phyloP scores from a whole-genome alignment of 176 grass and related monocot species.

The Carex cristatella region DNA sequence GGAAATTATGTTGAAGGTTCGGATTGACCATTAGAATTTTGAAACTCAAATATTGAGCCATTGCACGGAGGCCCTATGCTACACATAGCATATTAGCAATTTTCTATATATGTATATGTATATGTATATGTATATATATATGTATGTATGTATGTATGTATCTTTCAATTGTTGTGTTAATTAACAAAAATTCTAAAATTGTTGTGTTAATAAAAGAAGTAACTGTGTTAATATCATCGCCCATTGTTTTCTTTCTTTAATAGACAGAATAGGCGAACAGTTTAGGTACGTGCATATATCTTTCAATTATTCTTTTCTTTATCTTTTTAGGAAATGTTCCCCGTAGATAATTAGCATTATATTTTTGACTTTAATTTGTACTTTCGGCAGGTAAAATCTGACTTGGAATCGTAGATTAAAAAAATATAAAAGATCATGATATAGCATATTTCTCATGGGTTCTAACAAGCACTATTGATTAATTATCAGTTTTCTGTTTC shows the following conservation, averaged over 20 bases:
- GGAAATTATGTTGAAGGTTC: too few species aligned
- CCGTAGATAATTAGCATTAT: neutral
- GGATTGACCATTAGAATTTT: too few species aligned
- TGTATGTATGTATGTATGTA: too few species aligned
- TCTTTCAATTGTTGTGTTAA: too few species aligned
- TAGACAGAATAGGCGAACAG: neutral
- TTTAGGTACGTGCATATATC: neutral
- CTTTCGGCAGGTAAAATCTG: slow-evolving; percentile 7
- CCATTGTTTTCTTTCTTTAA: neutral
- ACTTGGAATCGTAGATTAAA: neutral
- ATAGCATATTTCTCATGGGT: neutral
- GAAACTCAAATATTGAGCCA: too few species aligned
- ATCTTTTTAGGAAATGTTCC: neutral
- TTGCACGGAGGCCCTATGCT: too few species aligned
- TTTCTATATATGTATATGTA: too few species aligned
- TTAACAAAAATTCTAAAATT: too few species aligned
- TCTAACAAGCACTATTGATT: neutral
- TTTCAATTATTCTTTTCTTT: slow-evolving; percentile 16
- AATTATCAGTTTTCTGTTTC: neutral
- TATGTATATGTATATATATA: too few species aligned
- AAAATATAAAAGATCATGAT: neutral
- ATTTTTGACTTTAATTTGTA: neutral
- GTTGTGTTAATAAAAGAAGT: too few species aligned
- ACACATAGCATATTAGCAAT: too few species aligned
- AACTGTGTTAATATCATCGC: too few species aligned